A percentile compares a stretch with the other conserved stretches of the same genome.
Evolutionary conservation across 352 stramenopile species (phyloP).

Genomic region (Globisporangium rhizosaccharum): DNA sequence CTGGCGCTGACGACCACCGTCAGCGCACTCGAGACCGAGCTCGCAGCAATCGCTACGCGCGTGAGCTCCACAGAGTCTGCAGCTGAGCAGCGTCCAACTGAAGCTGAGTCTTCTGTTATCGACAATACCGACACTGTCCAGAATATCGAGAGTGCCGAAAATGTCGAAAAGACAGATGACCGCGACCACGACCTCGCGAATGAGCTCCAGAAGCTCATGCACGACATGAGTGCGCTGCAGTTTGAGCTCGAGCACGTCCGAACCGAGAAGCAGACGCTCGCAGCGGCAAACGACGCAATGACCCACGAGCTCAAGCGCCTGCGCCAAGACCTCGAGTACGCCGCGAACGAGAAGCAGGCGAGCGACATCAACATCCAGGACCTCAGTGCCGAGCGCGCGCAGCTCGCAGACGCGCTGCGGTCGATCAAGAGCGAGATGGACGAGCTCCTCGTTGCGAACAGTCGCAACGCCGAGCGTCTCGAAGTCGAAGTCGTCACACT

Average conservation of each 20-base stretch:
- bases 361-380: conserved; percentile 25
- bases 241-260: conserved; percentile 21
- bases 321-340: conserved; percentile 22
- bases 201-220: conserved; percentile 33
- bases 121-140: no score
- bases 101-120: no score
- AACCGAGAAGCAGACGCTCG: conserved; percentile 6
- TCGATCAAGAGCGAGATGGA: conserved; percentile 27
- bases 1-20: conserved; percentile 20
- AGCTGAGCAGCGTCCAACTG: no score
- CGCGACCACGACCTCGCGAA: conserved; percentile 3
- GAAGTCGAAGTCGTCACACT: conserved; percentile 39
- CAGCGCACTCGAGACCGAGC: conserved; percentile 13
- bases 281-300: not conserved
- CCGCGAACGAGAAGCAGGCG: conserved; percentile 29
- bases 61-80: not conserved
- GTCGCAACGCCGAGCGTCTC: conserved; percentile 23
- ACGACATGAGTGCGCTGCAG: conserved; percentile 32
- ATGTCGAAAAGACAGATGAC: conserved; percentile 4
- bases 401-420: conserved; percentile 11
- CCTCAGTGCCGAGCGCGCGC: conserved; percentile 27
- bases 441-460: conserved; percentile 27
- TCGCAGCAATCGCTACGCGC: conserved; percentile 2
- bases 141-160: no score
- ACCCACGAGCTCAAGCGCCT: conserved; percentile 23